phyloP scores from a whole-genome alignment of 2,329 filamentous ascomycete genomes.

The Canariomyces notabilis region DNA sequence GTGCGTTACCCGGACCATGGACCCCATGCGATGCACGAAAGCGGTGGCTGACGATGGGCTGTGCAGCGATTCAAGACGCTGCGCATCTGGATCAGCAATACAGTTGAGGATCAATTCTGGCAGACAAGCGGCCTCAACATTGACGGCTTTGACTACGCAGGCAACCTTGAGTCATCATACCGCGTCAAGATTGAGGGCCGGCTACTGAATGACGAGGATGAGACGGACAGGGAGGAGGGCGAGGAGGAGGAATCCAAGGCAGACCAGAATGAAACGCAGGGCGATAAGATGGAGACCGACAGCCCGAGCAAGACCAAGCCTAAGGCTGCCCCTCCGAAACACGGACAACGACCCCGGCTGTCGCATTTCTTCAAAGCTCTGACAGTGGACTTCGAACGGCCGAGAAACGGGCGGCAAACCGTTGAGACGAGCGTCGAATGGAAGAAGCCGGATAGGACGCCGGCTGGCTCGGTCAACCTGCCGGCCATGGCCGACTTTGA shows the following conservation, averaged over 20 bases:
- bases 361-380: conserved; percentile 82
- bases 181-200: conserved; percentile 88
- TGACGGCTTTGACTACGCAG: conserved; percentile 76
- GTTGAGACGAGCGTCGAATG: conserved; percentile 67
- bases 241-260: conserved; percentile 41
- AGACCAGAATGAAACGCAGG: conserved; percentile 40
- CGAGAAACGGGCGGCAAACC: conserved; percentile 47
- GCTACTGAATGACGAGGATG: conserved; percentile 65
- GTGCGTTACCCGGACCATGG: conserved; percentile 32
- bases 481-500: conserved; percentile 76
- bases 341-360: conserved; percentile 48
- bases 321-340: conserved; percentile 34
- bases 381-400: conserved; percentile 66
- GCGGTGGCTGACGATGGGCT: conserved; percentile 7
- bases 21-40: no score
- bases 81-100: conserved; percentile 93
- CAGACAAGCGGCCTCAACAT: conserved; percentile 65
- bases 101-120: conserved; percentile 90
- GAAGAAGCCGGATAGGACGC: conserved; percentile 67
- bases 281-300: conserved; percentile 55
- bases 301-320: conserved; percentile 33
- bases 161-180: conserved; percentile 72
- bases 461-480: conserved; percentile 44
- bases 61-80: conserved; percentile 71
- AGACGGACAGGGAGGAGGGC: conserved; percentile 48